Conservation (phyloP, 2,329 filamentous ascomycete species). For the Ilyonectria sp. region DNA sequence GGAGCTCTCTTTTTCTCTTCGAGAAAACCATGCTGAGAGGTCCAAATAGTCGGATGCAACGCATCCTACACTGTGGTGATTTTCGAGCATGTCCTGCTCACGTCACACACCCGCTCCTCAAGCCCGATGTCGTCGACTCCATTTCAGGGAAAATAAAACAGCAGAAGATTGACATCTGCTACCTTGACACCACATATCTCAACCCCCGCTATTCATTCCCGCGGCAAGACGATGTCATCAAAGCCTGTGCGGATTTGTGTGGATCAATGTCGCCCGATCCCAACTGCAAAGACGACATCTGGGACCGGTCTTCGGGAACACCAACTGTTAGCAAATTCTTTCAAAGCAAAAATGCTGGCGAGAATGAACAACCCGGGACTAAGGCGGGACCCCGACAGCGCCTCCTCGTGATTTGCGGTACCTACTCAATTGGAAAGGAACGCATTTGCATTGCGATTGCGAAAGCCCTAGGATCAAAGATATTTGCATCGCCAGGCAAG, state of each 20-base stretch:
- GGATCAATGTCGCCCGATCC: constrained; percentile 80
- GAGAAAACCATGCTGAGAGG: constrained; percentile 81
- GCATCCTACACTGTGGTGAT: constrained; percentile 95
- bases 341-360: constrained; percentile 52
- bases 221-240: constrained; percentile 87
- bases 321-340: constrained; percentile 69
- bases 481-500: constrained; percentile 88
- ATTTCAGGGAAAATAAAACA: constrained; percentile 80
- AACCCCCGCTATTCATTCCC: constrained; percentile 97
- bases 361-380: constrained; percentile 49
- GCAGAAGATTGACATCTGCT: constrained; percentile 95
- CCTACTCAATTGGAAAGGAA: constrained; percentile 98
- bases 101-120: constrained; percentile 84
- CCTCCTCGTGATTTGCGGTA: constrained; percentile 92
- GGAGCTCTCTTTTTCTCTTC: constrained; percentile 93
- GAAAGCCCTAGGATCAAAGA: constrained; percentile 86
- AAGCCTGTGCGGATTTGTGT: constrained; percentile 90
- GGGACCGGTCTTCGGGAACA: constrained; percentile 61
- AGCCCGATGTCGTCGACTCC: constrained; percentile 80
- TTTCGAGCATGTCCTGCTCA: constrained; percentile 93
- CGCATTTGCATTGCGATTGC: constrained; percentile 95
- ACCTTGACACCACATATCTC: constrained; percentile 96
- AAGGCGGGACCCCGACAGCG: constrained; percentile 63
- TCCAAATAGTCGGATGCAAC: constrained; percentile 73
- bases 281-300: constrained; percentile 62